These are phyloP conservation scores for Daldinia loculata DNA, from an alignment of 495 filamentous ascomycete species.

Conservation along the genomic window DNA sequence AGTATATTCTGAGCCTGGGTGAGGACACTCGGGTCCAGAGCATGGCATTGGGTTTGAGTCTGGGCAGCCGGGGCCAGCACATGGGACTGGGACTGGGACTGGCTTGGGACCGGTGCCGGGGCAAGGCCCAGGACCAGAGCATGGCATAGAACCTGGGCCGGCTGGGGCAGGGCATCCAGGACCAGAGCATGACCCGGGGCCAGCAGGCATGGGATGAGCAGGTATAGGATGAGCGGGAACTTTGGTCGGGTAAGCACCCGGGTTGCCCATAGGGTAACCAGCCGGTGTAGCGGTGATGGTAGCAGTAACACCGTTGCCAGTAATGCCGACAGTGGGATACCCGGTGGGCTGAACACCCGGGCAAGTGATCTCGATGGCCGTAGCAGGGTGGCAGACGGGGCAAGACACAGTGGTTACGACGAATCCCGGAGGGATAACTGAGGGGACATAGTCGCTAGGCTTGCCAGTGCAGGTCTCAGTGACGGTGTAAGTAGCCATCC, in stretches of 20 bases:
- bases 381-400: slow-evolving; percentile 38
- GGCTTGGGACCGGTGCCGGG: neutral
- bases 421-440: slow-evolving; percentile 49
- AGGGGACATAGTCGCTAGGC: slow-evolving; percentile 35
- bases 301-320: slow-evolving; percentile 49
- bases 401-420: slow-evolving; percentile 52
- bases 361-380: slow-evolving; percentile 49
- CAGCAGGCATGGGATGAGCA: neutral
- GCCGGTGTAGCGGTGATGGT: slow-evolving; percentile 38
- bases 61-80: neutral
- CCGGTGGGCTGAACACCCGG: slow-evolving; percentile 45
- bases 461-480: slow-evolving; percentile 51
- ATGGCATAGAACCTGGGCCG: neutral
- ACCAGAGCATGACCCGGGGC: slow-evolving; percentile 9
- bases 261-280: neutral
- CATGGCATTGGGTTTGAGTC: slow-evolving; percentile 1
- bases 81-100: neutral
- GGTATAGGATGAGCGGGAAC: neutral
- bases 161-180: neutral
- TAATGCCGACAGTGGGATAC: slow-evolving; percentile 34
- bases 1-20: neutral
- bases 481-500: slow-evolving; percentile 58
- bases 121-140: slow-evolving; percentile 9
- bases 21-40: neutral
- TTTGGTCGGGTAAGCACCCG: slow-evolving; percentile 7